Evolutionary conservation across 1,284 basidiomycete species (phyloP), one percentile per base, ranked within the genome.

Genomic region (Rhodotorula sp.): DNA sequence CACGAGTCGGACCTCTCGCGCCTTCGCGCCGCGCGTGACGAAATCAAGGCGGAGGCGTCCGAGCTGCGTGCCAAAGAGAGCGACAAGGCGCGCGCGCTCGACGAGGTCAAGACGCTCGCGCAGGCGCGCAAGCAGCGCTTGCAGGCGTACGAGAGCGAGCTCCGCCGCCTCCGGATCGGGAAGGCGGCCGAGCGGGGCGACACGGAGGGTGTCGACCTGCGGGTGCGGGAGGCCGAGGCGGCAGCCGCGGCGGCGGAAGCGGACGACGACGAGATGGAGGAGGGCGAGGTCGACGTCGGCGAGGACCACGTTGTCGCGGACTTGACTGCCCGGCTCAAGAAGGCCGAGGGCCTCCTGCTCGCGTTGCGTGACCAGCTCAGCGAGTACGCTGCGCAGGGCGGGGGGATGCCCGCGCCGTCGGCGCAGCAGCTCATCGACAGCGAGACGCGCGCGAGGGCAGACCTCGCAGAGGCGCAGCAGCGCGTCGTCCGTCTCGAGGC

Each of bases 51-150:
- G 3, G 92, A 96, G 78, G 79, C 94, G 50, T 82, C 85, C 50
- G 91, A 94, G 79, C 85, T 89, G 67, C 89, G 87, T 79, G 86
- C 88, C 37, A 87, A 86, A 73, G 91, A 93, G 53, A 81, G 82
- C 56, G 84, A 88, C 66, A 90, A 89, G 80, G 78, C 85, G 56
- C 83, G 86, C n/a, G 88, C 88, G 27, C 80, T 87, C 10, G 87
- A 90, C 56, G 90, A 95, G 79, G 84, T 90, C 68, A 90, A 90
- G 79, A 84, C 84, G 22, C 83, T 95, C 48, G 86, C 88, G 32
- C 88, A 90, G 67, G 86, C 89, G 19, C 88, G 90, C 61, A 80
- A 92, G 87, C 91, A 91, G 76, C 89, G 94, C 36, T 89, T 97
- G 61, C 82, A 82, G 12, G 86, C 88, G 34, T 81, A 97, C 53